Conservation (phyloP, 768 basidiomycete species). For the Mycena amicta region DNA sequence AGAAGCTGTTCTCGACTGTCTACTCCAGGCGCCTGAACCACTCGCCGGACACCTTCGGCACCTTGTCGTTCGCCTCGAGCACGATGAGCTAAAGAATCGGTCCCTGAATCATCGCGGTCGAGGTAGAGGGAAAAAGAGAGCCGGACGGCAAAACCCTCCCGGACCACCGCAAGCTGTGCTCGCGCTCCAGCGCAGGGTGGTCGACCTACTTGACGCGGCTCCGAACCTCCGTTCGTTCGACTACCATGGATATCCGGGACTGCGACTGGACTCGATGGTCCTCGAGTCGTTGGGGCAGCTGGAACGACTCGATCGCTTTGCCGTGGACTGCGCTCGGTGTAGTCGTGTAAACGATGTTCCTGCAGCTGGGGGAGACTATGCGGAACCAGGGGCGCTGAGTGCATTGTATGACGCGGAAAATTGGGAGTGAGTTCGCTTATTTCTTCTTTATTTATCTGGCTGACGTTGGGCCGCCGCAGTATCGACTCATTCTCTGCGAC, state of each 20-base stretch:
- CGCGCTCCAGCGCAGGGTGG: not conserved
- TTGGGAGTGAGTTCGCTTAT: constrained; percentile 12
- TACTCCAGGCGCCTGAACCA: not conserved
- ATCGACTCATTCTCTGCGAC: constrained; percentile 5
- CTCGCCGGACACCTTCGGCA: not conserved
- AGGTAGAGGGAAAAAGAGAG: not conserved
- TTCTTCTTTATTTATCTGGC: not conserved
- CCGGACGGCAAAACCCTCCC: not conserved
- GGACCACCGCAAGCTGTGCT: not conserved
- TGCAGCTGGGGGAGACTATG: not conserved
- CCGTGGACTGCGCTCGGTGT: not conserved
- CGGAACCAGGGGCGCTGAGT: constrained; percentile 3
- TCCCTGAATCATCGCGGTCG: not conserved
- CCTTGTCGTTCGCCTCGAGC: not conserved
- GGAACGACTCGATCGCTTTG: not conserved
- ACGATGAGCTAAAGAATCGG: not conserved
- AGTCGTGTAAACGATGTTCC: not conserved
- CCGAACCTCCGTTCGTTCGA: not conserved
- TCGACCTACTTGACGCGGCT: not conserved
- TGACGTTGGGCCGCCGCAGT: not conserved
- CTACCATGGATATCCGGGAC: not conserved
- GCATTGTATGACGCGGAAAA: constrained; percentile 11
- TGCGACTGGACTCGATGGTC: not conserved
- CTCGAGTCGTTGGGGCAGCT: not conserved
- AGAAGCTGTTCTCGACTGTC: not conserved